phyloP scores from a whole-genome alignment of 2,329 filamentous ascomycete genomes.

The Colletotrichum shisoi region DNA sequence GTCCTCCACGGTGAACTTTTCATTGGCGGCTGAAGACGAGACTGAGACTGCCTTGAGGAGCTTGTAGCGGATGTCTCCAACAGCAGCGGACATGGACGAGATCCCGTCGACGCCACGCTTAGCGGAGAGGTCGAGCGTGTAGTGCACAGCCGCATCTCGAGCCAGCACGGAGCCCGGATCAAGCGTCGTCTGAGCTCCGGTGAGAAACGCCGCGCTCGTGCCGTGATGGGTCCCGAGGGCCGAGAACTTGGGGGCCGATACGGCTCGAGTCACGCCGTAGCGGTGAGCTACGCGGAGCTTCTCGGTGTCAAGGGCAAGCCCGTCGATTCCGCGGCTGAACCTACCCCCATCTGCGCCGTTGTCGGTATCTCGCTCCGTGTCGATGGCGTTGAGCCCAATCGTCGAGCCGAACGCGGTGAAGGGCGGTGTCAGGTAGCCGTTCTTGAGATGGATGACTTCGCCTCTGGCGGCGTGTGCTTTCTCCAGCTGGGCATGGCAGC shows the following conservation, averaged over 20 bases:
- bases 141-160: slow-evolving; percentile 64
- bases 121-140: slow-evolving; percentile 60
- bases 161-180: slow-evolving; percentile 61
- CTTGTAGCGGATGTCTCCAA: slow-evolving; percentile 61
- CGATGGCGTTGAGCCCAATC: slow-evolving; percentile 70
- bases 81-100: slow-evolving; percentile 61
- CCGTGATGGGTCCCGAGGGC: slow-evolving; percentile 59
- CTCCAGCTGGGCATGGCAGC: slow-evolving; percentile 57
- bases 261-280: slow-evolving; percentile 66
- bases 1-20: slow-evolving; percentile 50
- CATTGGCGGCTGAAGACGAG: slow-evolving; percentile 47
- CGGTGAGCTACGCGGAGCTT: slow-evolving; percentile 61
- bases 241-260: slow-evolving; percentile 62
- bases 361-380: slow-evolving; percentile 62
- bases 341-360: slow-evolving; percentile 56
- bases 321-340: slow-evolving; percentile 68
- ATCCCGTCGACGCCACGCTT: slow-evolving; percentile 53
- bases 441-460: slow-evolving; percentile 57
- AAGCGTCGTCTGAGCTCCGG: slow-evolving; percentile 56
- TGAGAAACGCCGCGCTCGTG: slow-evolving; percentile 66
- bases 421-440: slow-evolving; percentile 67
- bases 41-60: slow-evolving; percentile 61
- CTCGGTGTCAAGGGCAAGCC: slow-evolving; percentile 63
- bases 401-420: slow-evolving; percentile 68
- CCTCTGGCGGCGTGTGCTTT: slow-evolving; percentile 46